Evolutionary conservation across 345 rosid species (phyloP).

Genomic region (Combretum micranthum): DNA sequence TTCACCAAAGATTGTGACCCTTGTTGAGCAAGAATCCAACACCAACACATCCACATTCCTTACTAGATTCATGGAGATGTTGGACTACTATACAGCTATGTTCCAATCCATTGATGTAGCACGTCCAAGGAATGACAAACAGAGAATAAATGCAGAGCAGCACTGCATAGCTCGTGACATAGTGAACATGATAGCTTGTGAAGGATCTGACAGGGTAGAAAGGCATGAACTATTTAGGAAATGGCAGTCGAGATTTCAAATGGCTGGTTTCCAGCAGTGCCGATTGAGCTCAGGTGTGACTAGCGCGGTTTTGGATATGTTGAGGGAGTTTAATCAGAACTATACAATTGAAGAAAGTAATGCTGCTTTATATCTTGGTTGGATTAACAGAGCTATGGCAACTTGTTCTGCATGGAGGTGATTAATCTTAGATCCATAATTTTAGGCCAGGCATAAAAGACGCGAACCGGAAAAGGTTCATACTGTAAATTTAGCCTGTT

Average conservation of each 20-base stretch:
- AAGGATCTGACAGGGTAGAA: conserved; percentile 11
- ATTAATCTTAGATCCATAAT: neutral
- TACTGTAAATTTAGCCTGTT: too few species aligned
- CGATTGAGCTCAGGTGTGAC: neutral
- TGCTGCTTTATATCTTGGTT: conserved; percentile 10
- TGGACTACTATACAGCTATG: conserved; percentile 11
- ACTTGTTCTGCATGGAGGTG: conserved; percentile 11
- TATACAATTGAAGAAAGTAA: conserved; percentile 4
- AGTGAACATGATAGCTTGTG: conserved; percentile 15
- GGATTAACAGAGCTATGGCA: conserved; percentile 7
- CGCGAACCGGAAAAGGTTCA: too few species aligned
- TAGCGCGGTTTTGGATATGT: neutral
- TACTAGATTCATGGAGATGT: conserved; percentile 7
- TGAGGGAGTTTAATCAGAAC: conserved; percentile 3
- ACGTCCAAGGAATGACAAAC: conserved; percentile 3
- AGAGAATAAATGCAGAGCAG: conserved; percentile 8
- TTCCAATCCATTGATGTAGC: conserved; percentile 10
- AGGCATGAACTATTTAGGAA: conserved; percentile 11
- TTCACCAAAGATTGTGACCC: conserved; percentile 9
- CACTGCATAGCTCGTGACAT: conserved; percentile 16
- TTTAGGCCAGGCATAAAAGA: too few species aligned
- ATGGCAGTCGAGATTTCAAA: conserved; percentile 10
- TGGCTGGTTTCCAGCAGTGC: conserved; percentile 8
- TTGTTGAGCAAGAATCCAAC: conserved; percentile 16
- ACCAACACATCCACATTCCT: conserved; percentile 13